These are phyloP conservation scores for Populus pruinosa DNA, from an alignment of 345 rosid species.

Conservation along the genomic window DNA sequence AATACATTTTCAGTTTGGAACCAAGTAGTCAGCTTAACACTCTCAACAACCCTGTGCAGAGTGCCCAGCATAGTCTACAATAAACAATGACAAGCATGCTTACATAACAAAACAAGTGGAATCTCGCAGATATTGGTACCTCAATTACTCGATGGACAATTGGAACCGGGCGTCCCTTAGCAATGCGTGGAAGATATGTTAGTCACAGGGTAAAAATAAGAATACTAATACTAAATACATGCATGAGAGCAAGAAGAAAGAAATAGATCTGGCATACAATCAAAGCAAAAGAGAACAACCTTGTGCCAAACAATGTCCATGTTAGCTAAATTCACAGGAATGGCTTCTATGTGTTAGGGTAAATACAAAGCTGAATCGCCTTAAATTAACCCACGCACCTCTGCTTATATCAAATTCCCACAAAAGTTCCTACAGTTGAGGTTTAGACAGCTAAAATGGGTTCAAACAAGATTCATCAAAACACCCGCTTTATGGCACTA, in stretches of 20 bases:
- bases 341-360: not conserved
- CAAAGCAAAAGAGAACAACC: not conserved
- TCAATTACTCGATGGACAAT: slow-evolving; percentile 51
- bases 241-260: not conserved
- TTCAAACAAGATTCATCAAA: too few species aligned
- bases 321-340: not conserved
- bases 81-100: not conserved
- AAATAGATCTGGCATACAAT: not conserved
- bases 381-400: not conserved
- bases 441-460: not conserved
- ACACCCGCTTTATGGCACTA: not conserved
- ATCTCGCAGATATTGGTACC: slow-evolving; percentile 25
- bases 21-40: not conserved
- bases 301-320: not conserved
- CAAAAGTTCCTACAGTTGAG: not conserved
- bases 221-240: not conserved
- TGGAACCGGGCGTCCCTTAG: slow-evolving; percentile 43
- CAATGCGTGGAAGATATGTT: not conserved
- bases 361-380: not conserved
- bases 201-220: not conserved
- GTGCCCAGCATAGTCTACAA: not conserved
- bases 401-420: not conserved
- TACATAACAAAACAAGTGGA: not conserved
- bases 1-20: not conserved
- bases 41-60: not conserved